These are phyloP conservation scores for Fraxinus sp. DNA, from an alignment of 305 asterid species.

Conservation along the genomic window DNA sequence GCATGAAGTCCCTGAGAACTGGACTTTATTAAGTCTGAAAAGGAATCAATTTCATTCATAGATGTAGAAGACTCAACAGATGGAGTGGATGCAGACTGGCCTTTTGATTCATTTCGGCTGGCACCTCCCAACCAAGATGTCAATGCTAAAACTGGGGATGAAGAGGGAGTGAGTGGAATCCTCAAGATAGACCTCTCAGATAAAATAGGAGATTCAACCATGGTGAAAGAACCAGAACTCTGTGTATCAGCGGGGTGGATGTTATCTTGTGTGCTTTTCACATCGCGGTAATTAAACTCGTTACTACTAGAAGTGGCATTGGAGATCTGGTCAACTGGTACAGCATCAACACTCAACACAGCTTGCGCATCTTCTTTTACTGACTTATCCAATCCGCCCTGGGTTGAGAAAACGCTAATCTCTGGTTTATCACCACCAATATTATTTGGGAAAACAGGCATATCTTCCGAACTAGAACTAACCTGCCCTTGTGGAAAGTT, in stretches of 20 bases:
- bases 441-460: conserved; percentile 41
- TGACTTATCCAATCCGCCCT: conserved; percentile 39
- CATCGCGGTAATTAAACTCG: conserved; percentile 52
- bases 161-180: conserved; percentile 47
- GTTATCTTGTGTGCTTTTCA: conserved; percentile 47
- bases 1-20: conserved; percentile 44
- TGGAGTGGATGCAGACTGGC: conserved; percentile 53
- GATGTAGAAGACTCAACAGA: conserved; percentile 64
- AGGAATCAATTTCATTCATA: conserved; percentile 47
- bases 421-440: conserved; percentile 42
- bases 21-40: conserved; percentile 49
- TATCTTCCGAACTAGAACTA: conserved; percentile 89
- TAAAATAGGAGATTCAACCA: conserved; percentile 59
- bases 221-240: conserved; percentile 49
- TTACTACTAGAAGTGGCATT: conserved; percentile 55
- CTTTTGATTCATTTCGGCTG: conserved; percentile 55
- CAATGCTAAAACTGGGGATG: conserved; percentile 82
- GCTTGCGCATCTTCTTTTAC: conserved; percentile 44
- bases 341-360: conserved; percentile 48
- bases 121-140: conserved; percentile 83
- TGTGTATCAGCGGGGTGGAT: conserved; percentile 56
- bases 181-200: conserved; percentile 80
- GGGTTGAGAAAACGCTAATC: conserved; percentile 33
- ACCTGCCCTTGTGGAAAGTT: conserved; percentile 84
- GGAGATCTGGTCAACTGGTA: conserved; percentile 53